Base-by-base conservation (phyloP, 257 asterid genomes). In the Nicotiana tabacum region DNA sequence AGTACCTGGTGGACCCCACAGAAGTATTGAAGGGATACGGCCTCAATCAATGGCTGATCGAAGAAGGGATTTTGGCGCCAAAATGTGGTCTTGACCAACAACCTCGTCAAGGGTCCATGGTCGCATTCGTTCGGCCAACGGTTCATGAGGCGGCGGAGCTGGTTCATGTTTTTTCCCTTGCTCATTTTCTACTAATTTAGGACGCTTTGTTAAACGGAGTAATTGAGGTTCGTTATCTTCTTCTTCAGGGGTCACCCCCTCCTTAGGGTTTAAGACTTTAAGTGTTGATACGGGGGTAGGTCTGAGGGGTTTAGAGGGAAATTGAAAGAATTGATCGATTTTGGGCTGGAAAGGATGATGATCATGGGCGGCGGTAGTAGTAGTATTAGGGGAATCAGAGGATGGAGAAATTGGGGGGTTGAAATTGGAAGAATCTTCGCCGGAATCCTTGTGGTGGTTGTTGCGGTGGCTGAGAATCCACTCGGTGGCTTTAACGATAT, bases 1-100 rank as follows among this genome's bases (percentile, higher is more conserved):
- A 2, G 96, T 85, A 62, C 98, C 98, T 4, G 98, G 98, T 4
- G 98, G 98, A 7, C 98, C 98, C 98, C 98, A 95, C 0, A 95
- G 84, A 81, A 95, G 57, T 78, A 93, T 55, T 30, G 98, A 93
- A 16, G 97, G 98, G 29, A 95, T 88, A 64, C 95, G 93, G 58
- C 90, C 83, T 68, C 86, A 81, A 18, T 66, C 77, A 69, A 91
- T 83, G 21, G 96, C 90, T 1, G 94, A 87, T n/a, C 83, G 86
- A 78, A 95, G 91, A 85, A 92, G 91, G 62, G 93, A 91, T 70
- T 66, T 85, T 37, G 70, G 74, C 1, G 87, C 89, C 27, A 95
- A 88, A 32, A 95, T 86, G 69, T 95, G 98, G 74, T 95, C 96
- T 87, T 95, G 98, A 7, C 98, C 98, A 12, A 95, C 89, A 24